These are phyloP conservation scores for Pichia sp. DNA, from an alignment of 1,139 yeast genomes.

Conservation along the genomic window DNA sequence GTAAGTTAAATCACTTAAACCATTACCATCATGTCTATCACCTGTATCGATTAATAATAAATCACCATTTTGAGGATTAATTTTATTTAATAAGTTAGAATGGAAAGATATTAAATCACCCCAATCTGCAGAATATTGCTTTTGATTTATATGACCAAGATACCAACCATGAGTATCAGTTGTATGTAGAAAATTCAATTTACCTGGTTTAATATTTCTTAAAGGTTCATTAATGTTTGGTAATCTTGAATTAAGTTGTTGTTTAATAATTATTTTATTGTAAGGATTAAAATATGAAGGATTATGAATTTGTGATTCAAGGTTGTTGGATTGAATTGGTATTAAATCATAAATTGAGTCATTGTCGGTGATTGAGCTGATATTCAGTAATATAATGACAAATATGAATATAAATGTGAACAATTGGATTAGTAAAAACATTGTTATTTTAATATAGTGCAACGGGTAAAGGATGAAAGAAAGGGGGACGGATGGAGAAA, in stretches of 20 bases:
- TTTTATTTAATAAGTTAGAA: conserved; percentile 44
- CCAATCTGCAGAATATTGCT: conserved; percentile 79
- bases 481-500: too few relatives aligned
- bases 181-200: conserved; percentile 79
- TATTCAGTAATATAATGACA: conserved; percentile 10
- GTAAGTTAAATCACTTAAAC: conserved; percentile 61
- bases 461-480: too few relatives aligned
- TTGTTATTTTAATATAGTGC: too few relatives aligned
- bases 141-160: conserved; percentile 77
- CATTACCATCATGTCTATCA: conserved; percentile 94
- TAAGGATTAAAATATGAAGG: conserved; percentile 4
- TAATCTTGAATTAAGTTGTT: conserved; percentile 23
- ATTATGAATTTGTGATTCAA: neutral
- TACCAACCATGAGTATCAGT: conserved; percentile 98
- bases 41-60: conserved; percentile 79
- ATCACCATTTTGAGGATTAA: conserved; percentile 44
- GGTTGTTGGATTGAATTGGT: too few relatives aligned
- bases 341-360: neutral
- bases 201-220: conserved; percentile 57
- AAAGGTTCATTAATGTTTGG: conserved; percentile 29
- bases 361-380: conserved; percentile 9
- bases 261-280: conserved; percentile 13
- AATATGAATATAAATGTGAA: conserved; percentile 9
- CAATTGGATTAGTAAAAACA: conserved; percentile 10
- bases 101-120: conserved; percentile 82